Evolutionary conservation across 805 yeast genomes (phyloP), one percentile per base, ranked within the genome.

Genomic region (Lipomyces sp.): DNA sequence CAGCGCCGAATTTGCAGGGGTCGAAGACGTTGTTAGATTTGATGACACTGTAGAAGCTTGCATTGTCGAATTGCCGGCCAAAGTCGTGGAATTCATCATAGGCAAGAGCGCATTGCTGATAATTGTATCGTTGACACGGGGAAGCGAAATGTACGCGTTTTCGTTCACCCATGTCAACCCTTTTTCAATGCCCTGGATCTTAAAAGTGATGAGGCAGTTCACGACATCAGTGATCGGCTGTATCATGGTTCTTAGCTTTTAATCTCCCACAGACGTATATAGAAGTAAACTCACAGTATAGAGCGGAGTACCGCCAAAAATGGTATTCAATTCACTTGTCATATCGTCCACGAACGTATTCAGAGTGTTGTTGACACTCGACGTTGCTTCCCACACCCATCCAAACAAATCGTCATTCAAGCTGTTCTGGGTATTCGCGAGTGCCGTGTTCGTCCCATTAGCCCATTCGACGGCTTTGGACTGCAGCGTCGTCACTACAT

Each of bases 161-260:
- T 87, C 79, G 71, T 88, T 81, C 1, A 92, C 79, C 98, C 98
- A 95, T 1, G 87, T 83, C 63, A 93, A 77, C 0, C 96, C 98
- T 37, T 84, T 74, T 69, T 90, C 90, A 2, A 92, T 80, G 30
- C 83, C 81, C 13, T 81, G 81, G 5, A 94, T 76, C 73, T 94
- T 95, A 59, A 88, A 81, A 18, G 90, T 94, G 50, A 95, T 80
- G 2, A 90, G 85, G 78, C 99, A 94, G 39, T 87, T 86, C 3
- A 93, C 89, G 0, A 92, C 86, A 0, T 88, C 82, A 35, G 90
- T 0, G 13, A 71, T 57, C 10, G 71, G 59, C 51, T 75, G 74
- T 57, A 86, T 84, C 8, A 93, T 77, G 0, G 89, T 84, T 24
- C 24, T 24, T 5, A 42, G 48, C 48, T 15, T 7, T 42, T n/a